phyloP scores from a whole-genome alignment of 2,329 filamentous ascomycete species.

The Monilinia fructigena region DNA sequence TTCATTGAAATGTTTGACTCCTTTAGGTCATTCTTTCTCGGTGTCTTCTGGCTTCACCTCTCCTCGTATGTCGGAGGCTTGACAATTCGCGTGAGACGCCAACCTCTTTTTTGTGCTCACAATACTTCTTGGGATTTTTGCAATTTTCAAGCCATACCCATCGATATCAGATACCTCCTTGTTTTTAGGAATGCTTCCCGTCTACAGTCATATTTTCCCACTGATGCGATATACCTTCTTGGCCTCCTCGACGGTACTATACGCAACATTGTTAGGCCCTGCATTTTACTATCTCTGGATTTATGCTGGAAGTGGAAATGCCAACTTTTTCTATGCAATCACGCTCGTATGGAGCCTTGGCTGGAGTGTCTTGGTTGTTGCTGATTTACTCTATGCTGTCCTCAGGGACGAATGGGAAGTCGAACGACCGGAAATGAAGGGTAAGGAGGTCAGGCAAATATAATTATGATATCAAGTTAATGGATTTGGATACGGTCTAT shows the following conservation, averaged over 20 bases:
- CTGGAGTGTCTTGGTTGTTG: constrained; percentile 73
- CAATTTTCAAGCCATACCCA: constrained; percentile 96
- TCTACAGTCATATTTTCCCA: constrained; percentile 90
- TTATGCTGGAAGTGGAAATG: constrained; percentile 95
- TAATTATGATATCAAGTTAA: constrained; percentile 27
- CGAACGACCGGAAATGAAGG: constrained; percentile 84
- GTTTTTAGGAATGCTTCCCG: constrained; percentile 76
- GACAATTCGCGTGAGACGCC: constrained; percentile 75
- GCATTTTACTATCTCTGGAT: constrained; percentile 98
- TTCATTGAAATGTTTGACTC: constrained; percentile 99
- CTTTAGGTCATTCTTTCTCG: constrained; percentile 94
- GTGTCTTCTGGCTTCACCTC: constrained; percentile 96
- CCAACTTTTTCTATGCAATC: constrained; percentile 99
- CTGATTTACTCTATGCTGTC: constrained; percentile 83
- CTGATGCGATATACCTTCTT: constrained; percentile 93
- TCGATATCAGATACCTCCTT: constrained; percentile 86
- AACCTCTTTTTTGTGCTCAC: constrained; percentile 82
- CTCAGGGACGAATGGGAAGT: constrained; percentile 92
- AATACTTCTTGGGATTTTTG: constrained; percentile 83
- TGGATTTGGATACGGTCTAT: background rate
- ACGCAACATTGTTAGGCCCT: constrained; percentile 84
- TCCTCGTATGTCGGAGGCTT: constrained; percentile 85
- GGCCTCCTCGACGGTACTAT: constrained; percentile 76
- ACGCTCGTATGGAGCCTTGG: constrained; percentile 97
- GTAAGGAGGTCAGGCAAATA: constrained; percentile 66